Evolutionary conservation across 306 rosid species (phyloP).

Genomic region (Malus orientalis): DNA sequence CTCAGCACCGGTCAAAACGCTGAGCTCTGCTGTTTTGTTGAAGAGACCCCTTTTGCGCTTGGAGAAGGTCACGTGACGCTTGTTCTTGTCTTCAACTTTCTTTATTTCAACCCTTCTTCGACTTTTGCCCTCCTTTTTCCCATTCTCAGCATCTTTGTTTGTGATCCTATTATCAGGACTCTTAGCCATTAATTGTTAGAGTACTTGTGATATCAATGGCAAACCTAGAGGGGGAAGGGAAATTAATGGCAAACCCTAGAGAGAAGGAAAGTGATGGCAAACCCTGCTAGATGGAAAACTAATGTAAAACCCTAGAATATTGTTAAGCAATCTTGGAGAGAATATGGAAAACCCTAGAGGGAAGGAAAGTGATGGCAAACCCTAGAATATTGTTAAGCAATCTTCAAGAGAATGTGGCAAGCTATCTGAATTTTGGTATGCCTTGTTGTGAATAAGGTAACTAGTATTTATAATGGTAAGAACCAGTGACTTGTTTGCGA

Average conservation of each 20-base stretch:
- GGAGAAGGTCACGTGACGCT: conserved; percentile 19
- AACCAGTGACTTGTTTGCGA: background rate
- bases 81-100: conserved; percentile 10
- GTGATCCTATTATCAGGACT: too few species aligned
- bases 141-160: background rate
- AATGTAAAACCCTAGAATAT: background rate
- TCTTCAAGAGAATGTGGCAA: background rate
- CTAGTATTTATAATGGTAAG: background rate
- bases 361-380: background rate
- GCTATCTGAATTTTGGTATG: background rate
- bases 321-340: too few species aligned
- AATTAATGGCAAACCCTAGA: background rate
- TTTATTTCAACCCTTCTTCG: conserved; percentile 13
- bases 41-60: conserved; percentile 19
- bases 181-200: too few species aligned
- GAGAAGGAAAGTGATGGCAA: background rate
- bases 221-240: background rate
- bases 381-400: background rate
- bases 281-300: too few species aligned
- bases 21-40: conserved; percentile 17
- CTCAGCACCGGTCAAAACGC: conserved; percentile 11
- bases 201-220: background rate
- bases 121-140: conserved; percentile 1
- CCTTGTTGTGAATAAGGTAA: background rate
- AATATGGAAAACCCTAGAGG: too few species aligned